Percentiles rank a stretch among this genome's conserved stretches.
Evolutionary conservation across 2,329 filamentous ascomycete genomes (phyloP).

Genomic region (Gaeumannomyces sp.): DNA sequence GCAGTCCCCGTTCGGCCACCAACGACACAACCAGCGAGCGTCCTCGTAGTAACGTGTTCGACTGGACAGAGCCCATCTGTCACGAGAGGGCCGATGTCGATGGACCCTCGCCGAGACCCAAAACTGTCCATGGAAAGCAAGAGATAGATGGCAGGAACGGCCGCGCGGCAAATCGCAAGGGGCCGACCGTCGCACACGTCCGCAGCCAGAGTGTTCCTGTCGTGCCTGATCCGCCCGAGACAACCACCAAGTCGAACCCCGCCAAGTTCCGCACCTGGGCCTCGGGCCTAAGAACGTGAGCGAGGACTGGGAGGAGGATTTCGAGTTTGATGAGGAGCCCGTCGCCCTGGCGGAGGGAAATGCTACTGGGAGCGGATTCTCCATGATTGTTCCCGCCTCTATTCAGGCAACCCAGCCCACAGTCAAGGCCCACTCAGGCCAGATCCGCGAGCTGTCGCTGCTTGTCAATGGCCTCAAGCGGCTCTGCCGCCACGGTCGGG

Average conservation of each 20-base stretch:
- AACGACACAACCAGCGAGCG: constrained; percentile 35
- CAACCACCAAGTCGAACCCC: constrained; percentile 41
- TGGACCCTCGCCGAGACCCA: constrained; percentile 57
- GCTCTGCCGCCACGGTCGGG: constrained; percentile 62
- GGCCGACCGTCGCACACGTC: constrained; percentile 63
- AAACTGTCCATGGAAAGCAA: constrained; percentile 72
- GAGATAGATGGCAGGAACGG: constrained; percentile 65
- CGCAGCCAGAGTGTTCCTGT: constrained; percentile 78
- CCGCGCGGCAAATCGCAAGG: constrained; percentile 59
- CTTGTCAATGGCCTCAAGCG: constrained; percentile 80
- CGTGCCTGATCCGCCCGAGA: constrained; percentile 56
- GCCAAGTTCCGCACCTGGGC: constrained; percentile 79
- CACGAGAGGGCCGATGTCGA: constrained; percentile 56
- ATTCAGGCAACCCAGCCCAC: constrained; percentile 79
- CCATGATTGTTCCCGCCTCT: constrained; percentile 69
- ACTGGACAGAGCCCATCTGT: constrained; percentile 65
- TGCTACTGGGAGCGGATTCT: constrained; percentile 30
- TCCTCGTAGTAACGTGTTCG: constrained; percentile 65
- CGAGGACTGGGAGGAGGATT: constrained; percentile 88
- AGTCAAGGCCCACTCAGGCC: constrained; percentile 76
- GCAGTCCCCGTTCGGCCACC: constrained; percentile 29
- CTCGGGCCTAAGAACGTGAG: constrained; percentile 69
- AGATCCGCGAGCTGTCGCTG: constrained; percentile 73
- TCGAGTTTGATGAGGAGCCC: constrained; percentile 59
- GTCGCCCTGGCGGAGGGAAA: constrained; percentile 30